Evolutionary conservation across 1,284 basidiomycete species (phyloP), one percentile per base, ranked within the genome.

Genomic region (Ustilago tritici): DNA sequence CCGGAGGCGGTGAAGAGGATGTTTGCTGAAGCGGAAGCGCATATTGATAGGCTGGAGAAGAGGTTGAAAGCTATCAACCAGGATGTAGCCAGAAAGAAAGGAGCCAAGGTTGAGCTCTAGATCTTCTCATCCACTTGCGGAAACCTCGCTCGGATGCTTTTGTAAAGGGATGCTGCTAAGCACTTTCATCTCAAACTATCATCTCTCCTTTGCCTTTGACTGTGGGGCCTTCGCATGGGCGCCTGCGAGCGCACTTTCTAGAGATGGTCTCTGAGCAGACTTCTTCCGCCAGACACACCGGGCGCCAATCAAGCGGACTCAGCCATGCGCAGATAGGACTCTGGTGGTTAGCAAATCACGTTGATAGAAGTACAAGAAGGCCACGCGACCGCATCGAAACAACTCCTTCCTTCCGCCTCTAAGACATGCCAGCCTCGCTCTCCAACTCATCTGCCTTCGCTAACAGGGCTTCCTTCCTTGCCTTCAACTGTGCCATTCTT

Each of bases 1-100:
- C 86, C 93, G 79, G 90, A 92, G 78, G 76, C 85, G 60, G 87
- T 92, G 34, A 67, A 67, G 55, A 57, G 47, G 50, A 19, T 75
- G 54, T 41, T 75, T 3, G 58, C 46, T 1, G 64, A 75, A 40
- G 63, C 72, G 0, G 92, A 92, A 81, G 87, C 88, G 60, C 87
- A 90, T 66, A 87, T 91, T 19, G 87, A 85, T 50, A 61, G 79
- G 23, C 86, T 92, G 36, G 88, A 89, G 67, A 87, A 88, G 54
- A 43, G 65, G 17, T 59, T 80, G 49, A 68, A 59, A 55, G 70
- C 60, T 38, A 52, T 67, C 19, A 65, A 61, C 32, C 34, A 57
- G 38, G 19, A 40, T 23, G 57, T 35, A 1, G 59, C 59, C 31
- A 50, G 17, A 32, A 38, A 61, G 38, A 53, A 57, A 34, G 31